Evolutionary conservation across 495 filamentous ascomycete genomes (phyloP), one percentile per base, ranked within the genome.

Genomic region (Friedmanniomyces simplex): DNA sequence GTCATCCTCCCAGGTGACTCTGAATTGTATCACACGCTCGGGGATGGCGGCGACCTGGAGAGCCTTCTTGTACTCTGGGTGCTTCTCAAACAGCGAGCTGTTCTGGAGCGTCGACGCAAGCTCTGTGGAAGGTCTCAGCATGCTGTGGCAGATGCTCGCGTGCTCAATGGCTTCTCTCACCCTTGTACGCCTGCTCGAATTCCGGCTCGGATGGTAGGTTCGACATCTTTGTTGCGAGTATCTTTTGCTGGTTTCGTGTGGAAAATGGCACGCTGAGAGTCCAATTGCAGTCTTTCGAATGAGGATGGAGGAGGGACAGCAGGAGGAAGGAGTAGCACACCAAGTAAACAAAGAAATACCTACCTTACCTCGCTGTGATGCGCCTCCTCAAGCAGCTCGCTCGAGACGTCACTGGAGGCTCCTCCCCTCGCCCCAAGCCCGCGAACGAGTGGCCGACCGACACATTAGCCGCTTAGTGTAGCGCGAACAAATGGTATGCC

Each of bases 161-260:
- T 57, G 24, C 30, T 26, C 14, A 12, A 50, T 24, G 41, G 1
- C 43, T 11, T 5, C 37, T 71, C 69, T 76, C 46, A 96, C 91
- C 91, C 75, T 93, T 89, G 80, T 94, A 95, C 62, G 93, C 93
- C 80, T 98, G 93, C 82, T 96, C 84, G 77, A 97, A 98, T 77
- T 98, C 93, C 69, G 93, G 91, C 79, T 98, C 93, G 55, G 74
- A 72, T 51, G 88, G 81, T 67, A 91, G 77, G 79, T 94, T 85
- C 57, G 89, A 87, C 89, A 95, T 94, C 51, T 22, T 49, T 49
- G 26, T 36, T 52, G 30, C 14, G 49, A 49, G 25, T 14, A 13
- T 5, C 8, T 52, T n/a, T 14, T 36, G 20, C 2, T 10, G 46
- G 46, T 49, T 4, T n/a, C 5, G 41, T 43, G 41, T 32, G 28